Base-by-base conservation (phyloP, 805 yeast species). In the Candida odintsovae region DNA sequence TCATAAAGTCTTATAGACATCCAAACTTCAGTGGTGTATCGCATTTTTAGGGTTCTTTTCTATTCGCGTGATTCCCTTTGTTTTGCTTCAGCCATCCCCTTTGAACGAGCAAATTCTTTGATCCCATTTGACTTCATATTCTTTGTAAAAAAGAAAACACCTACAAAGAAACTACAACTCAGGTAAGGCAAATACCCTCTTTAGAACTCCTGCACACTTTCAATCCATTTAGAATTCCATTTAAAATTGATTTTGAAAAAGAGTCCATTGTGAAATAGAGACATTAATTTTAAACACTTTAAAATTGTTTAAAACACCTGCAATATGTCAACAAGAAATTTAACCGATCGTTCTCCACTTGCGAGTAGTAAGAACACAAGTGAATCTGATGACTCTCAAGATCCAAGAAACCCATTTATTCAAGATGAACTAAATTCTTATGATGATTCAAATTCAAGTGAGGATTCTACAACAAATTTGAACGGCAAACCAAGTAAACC, bases 291-390 rank as follows among this genome's bases (percentile, higher is more conserved):
- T 33, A 11, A 28, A 33, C 8, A n/a, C 36, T 12, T 16, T 4
- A 33, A 16, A 16, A n/a, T 7, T 16, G 5, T 4, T 15, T 20
- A 13, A 12, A n/a, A 16, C 11, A 33, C 15, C 12, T 11, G 16
- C 42, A 40, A 13, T 10, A 62, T 62, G 66, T 56, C 66, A 5
- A 52, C 58, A 21, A 55, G 67, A 58, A 61, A 63, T 42, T 47
- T 63, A 23, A 63, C 67, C 12, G 58, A 54, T 39, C 59, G 55
- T 20, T 52, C 64, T 1, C 61, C 61, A 19, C 48, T 51, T 28
- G 51, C 48, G 11, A 49, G 47, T 44, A 44, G 52, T 38, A 49
- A 49, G 42, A 50, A 48, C 9, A 48, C 44, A 38, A 44, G 54
- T 38, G 50, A 58, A 8, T 59, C 54, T 22, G 53, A 57, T 10